Evolutionary conservation across 768 basidiomycete species (phyloP).

Genomic region (Galerina marginata): DNA sequence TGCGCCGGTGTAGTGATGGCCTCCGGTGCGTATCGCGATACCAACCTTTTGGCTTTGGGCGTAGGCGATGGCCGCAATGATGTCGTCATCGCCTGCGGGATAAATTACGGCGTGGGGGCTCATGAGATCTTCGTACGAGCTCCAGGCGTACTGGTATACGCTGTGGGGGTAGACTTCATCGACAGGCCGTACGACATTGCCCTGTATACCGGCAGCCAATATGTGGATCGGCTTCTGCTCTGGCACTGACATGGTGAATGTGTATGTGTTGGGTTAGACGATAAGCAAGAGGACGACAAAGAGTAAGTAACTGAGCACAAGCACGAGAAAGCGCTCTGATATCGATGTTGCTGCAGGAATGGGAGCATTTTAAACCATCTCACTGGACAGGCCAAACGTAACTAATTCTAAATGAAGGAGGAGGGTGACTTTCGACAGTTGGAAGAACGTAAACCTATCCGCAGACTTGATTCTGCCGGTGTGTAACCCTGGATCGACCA

Average conservation of each 20-base stretch:
- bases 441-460: too few species aligned
- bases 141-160: not conserved
- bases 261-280: not conserved
- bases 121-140: not conserved
- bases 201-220: not conserved
- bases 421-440: too few species aligned
- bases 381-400: too few species aligned
- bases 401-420: too few species aligned
- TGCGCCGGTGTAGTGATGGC: not conserved
- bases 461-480: too few species aligned
- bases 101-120: not conserved
- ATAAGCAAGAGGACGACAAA: not conserved
- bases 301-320: not conserved
- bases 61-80: not conserved
- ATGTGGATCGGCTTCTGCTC: not conserved
- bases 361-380: not conserved
- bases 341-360: not conserved
- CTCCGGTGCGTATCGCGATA: not conserved
- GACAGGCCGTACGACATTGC: not conserved
- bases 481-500: too few species aligned
- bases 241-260: not conserved
- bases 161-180: not conserved
- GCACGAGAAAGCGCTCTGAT: not conserved
- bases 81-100: not conserved
- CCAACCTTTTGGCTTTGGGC: not conserved